Evolutionary conservation across 257 asterid genomes (phyloP), one percentile per base, ranked within the genome.

Genomic region (Capsicum baccatum): DNA sequence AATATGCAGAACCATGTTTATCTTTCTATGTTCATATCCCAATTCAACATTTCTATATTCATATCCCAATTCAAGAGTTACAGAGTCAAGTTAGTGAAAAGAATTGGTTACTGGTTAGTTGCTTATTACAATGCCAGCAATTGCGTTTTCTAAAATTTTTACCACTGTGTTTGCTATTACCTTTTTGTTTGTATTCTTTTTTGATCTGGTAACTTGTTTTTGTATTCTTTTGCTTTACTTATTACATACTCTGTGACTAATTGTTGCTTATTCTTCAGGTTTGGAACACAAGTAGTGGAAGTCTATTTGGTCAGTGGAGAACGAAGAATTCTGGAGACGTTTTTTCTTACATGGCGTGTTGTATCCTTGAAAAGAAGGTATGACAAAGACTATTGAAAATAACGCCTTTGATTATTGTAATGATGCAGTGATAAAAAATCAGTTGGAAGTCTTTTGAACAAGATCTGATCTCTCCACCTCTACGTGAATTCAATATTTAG

Each of bases 241-340:
- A 26, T 71, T 33, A 47, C 67, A 13, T 26, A 16, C 48, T 52
- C 14, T 14, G n/a, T 42, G 54, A 70, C 42, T 19, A 70, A 83
- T 9, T 33, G 10, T 42, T 44, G 84, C 73, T n/a, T 69, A 4
- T 63, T 58, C 52, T 73, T 83, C 84, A 88, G 90, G 87, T 82
- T 13, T 88, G 90, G 90, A 84, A 60, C 87, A 88, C 89, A 19
- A 50, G 64, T 82, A 48, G 67, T 55, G 89, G 90, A 57, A 86
- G 62, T 48, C 85, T 80, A 80, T 78, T 88, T 42, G 86, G 82
- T 8, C 87, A 86, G 48, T 88, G 89, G 89, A 86, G 33, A 62
- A 83, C 26, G n/a, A 85, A 85, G 57, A 42, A 39, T 79, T 54
- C 83, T 15, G 85, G 70, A 10, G 44, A 21, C 62, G 82, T 70